phyloP scores from a whole-genome alignment of 1,139 yeast genomes.

The Geotrichum australiense region DNA sequence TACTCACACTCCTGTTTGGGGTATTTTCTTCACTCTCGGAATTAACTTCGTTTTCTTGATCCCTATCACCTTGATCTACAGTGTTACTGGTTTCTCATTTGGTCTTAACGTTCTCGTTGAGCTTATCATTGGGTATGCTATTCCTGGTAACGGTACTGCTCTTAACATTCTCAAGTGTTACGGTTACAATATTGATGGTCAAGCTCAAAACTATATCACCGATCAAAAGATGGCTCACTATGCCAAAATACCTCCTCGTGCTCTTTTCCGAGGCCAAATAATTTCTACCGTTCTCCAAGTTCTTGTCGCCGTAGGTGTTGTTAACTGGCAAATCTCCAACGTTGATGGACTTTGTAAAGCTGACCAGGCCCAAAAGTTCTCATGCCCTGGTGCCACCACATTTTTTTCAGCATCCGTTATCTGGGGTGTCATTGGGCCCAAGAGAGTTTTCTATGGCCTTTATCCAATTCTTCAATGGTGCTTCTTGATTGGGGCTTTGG shows the following conservation, averaged over 20 bases:
- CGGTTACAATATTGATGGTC: constrained; percentile 54
- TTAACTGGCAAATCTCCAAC: constrained; percentile 45
- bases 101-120: constrained; percentile 50
- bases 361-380: constrained; percentile 33
- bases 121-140: constrained; percentile 53
- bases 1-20: constrained; percentile 44
- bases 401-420: constrained; percentile 34
- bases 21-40: constrained; percentile 49
- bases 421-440: constrained; percentile 59
- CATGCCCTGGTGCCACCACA: constrained; percentile 33
- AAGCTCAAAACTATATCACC: constrained; percentile 50
- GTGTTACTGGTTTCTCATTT: constrained; percentile 46
- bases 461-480: constrained; percentile 43
- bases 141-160: constrained; percentile 56
- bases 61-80: constrained; percentile 41
- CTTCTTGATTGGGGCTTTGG: constrained; percentile 46
- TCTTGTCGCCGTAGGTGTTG: constrained; percentile 46
- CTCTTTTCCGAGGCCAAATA: constrained; percentile 53
- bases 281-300: constrained; percentile 34
- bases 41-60: constrained; percentile 49
- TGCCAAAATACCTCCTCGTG: constrained; percentile 51
- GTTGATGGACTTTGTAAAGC: constrained; percentile 44
- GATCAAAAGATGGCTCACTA: constrained; percentile 58
- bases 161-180: constrained; percentile 49
- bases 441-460: constrained; percentile 42